phyloP scores from a whole-genome alignment of 108 stramenopile genomes.

The Stephanodiscus minutulus region DNA sequence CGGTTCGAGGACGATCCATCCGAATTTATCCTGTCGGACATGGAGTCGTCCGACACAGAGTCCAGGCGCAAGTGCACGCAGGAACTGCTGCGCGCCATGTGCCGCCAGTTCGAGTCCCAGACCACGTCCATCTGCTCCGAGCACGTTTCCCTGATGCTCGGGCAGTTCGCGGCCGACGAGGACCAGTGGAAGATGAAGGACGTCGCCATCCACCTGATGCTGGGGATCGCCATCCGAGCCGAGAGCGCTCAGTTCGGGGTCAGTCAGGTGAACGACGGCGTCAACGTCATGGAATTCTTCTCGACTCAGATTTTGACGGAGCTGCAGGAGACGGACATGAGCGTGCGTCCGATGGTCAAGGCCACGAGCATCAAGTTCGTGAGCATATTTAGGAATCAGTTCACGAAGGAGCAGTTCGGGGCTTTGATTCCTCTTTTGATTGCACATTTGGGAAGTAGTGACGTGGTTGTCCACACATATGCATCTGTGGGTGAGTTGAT shows the following conservation, averaged over 20 bases:
- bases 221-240: conserved; percentile 87
- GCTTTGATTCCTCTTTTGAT: conserved; percentile 79
- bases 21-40: conserved; percentile 95
- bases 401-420: conserved; percentile 65
- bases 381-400: conserved; percentile 95
- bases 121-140: conserved; percentile 85
- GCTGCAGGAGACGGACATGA: conserved; percentile 79
- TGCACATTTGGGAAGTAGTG: conserved; percentile 60
- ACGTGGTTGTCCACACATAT: conserved; percentile 96
- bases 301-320: conserved; percentile 80
- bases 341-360: conserved; percentile 87
- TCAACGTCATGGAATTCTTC: conserved; percentile 92
- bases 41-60: conserved; percentile 95
- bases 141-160: conserved; percentile 83
- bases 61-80: conserved; percentile 91
- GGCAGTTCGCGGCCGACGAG: conserved; percentile 60
- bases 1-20: conserved; percentile 95
- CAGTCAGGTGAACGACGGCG: conserved; percentile 77
- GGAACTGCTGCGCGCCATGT: conserved; percentile 93
- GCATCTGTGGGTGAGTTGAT: conserved; percentile 64
- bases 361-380: conserved; percentile 94
- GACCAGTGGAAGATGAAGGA: conserved; percentile 92
- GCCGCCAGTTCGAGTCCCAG: conserved; percentile 85
- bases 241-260: conserved; percentile 85
- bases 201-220: conserved; percentile 94